These are phyloP conservation scores for Poa pratensis DNA, from an alignment of 176 grass and related monocot genomes.

Conservation along the genomic window DNA sequence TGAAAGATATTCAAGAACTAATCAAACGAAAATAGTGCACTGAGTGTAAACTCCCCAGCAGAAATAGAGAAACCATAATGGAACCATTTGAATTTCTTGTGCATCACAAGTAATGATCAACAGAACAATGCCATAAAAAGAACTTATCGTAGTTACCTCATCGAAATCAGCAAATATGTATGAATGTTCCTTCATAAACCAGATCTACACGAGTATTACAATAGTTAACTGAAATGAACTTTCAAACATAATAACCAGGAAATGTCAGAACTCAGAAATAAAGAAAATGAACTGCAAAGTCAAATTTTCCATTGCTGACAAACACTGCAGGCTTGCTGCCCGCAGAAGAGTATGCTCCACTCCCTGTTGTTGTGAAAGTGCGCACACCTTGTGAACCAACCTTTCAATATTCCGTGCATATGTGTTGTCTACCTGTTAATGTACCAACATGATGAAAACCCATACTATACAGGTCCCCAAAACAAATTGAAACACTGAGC, in stretches of 20 bases:
- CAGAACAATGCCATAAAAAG: slow-evolving; percentile 22
- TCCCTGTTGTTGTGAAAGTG: slow-evolving; percentile 59
- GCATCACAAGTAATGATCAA: slow-evolving; percentile 11
- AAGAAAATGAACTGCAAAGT: slow-evolving; percentile 28
- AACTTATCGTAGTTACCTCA: slow-evolving; percentile 57
- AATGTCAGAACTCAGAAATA: neutral
- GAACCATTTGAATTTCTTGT: slow-evolving; percentile 15
- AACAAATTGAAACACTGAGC: neutral
- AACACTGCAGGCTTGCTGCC: slow-evolving; percentile 84
- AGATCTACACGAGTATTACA: slow-evolving; percentile 64
- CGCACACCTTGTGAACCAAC: slow-evolving; percentile 81
- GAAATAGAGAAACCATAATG: neutral
- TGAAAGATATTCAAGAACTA: slow-evolving; percentile 18
- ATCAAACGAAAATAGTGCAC: neutral
- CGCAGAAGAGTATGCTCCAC: slow-evolving; percentile 64
- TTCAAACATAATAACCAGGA: slow-evolving; percentile 11
- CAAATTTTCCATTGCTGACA: slow-evolving; percentile 76
- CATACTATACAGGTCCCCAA: neutral
- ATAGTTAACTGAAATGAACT: slow-evolving; percentile 29
- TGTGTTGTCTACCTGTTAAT: slow-evolving; percentile 77
- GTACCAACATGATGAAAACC: slow-evolving; percentile 1
- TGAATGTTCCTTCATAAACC: slow-evolving; percentile 88
- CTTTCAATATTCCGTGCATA: slow-evolving; percentile 87
- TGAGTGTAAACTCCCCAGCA: neutral
- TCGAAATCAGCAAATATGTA: slow-evolving; percentile 84